These are phyloP conservation scores for Saturnispora sekii DNA, from an alignment of 805 yeast genomes.

Conservation along the genomic window DNA sequence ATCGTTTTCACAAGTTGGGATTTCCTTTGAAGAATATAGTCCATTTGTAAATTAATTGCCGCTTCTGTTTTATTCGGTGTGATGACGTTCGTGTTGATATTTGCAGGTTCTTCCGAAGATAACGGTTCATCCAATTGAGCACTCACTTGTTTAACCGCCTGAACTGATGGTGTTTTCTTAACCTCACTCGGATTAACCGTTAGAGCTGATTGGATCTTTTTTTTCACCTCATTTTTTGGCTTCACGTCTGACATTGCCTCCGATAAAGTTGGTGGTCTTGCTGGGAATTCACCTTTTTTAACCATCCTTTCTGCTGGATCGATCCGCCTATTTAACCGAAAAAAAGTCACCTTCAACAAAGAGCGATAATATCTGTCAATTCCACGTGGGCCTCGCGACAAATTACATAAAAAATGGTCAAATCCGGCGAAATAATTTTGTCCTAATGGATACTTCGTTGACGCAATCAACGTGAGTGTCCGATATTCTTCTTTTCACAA, in stretches of 20 bases:
- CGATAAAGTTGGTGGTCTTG: constrained; percentile 14
- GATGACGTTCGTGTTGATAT: constrained; percentile 38
- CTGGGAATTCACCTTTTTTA: constrained; percentile 14
- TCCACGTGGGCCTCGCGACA: background rate
- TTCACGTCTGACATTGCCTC: constrained; percentile 8
- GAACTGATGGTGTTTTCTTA: background rate
- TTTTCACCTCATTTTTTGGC: background rate
- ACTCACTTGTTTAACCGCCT: constrained; percentile 7
- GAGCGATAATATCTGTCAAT: background rate
- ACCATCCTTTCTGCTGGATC: background rate
- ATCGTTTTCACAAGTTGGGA: constrained; percentile 35
- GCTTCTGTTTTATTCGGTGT: constrained; percentile 53
- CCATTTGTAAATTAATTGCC: constrained; percentile 54
- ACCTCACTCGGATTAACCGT: background rate
- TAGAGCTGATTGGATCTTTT: background rate
- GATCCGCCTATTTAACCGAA: too few species aligned
- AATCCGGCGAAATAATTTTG: too few species aligned
- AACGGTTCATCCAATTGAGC: constrained; percentile 31
- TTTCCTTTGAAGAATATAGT: constrained; percentile 41
- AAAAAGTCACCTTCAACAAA: too few species aligned
- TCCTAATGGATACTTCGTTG: too few species aligned
- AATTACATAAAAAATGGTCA: too few species aligned
- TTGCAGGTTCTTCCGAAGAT: constrained; percentile 40
- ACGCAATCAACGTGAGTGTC: too few species aligned
- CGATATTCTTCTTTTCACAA: too few species aligned